These are phyloP conservation scores for Sphagnurus paluster DNA, from an alignment of 1,284 basidiomycete species.

Conservation along the genomic window DNA sequence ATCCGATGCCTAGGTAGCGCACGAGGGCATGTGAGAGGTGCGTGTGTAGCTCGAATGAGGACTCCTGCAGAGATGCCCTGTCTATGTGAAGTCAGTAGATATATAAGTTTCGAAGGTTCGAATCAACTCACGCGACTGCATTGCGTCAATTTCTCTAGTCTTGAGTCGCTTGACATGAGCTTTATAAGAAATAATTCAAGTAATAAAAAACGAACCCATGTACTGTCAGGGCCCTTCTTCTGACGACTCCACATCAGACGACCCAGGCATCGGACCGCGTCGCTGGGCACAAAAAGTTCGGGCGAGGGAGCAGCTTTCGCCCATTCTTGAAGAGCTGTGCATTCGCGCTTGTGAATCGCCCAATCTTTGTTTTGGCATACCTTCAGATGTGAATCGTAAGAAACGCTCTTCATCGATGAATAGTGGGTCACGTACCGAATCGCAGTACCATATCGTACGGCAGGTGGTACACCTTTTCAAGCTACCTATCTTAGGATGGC, in stretches of 20 bases:
- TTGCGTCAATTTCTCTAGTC: conserved; percentile 63
- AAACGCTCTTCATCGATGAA: neutral
- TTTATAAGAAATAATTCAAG: neutral
- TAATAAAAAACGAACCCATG: conserved; percentile 54
- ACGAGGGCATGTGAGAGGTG: conserved; percentile 72
- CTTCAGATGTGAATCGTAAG: conserved; percentile 36
- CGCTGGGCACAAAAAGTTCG: conserved; percentile 58
- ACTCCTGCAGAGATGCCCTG: conserved; percentile 47
- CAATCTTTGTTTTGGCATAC: conserved; percentile 80
- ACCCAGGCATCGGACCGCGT: conserved; percentile 75
- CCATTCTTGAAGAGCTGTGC: conserved; percentile 65
- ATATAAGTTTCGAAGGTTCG: conserved; percentile 6
- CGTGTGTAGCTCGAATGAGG: conserved; percentile 55
- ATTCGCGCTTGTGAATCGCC: conserved; percentile 77
- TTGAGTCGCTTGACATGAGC: conserved; percentile 28
- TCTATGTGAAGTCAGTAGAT: conserved; percentile 39
- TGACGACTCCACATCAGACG: conserved; percentile 70
- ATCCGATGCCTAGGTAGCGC: conserved; percentile 60
- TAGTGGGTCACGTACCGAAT: conserved; percentile 44
- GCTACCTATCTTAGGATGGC: conserved; percentile 30
- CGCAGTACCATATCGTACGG: conserved; percentile 71
- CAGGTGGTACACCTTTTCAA: conserved; percentile 75
- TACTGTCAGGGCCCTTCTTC: conserved; percentile 51
- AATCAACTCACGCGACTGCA: conserved; percentile 72
- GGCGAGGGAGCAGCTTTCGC: conserved; percentile 45